phyloP scores from a whole-genome alignment of 495 filamentous ascomycete species.

The Glonium stellatum region DNA sequence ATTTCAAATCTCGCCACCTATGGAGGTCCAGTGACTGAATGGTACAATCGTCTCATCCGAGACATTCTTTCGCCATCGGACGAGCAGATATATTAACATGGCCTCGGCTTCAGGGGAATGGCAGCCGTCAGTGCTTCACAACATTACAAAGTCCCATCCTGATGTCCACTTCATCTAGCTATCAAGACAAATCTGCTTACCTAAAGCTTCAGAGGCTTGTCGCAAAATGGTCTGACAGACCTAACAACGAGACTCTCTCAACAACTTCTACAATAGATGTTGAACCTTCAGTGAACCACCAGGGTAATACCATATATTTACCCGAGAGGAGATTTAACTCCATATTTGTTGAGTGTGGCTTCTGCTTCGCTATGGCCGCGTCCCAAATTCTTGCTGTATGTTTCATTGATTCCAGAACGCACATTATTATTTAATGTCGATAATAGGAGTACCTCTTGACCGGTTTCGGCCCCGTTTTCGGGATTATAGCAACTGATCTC shows the following conservation, averaged over 20 bases:
- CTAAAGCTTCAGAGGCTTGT: neutral
- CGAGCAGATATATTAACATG: no score
- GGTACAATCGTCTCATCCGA: no score
- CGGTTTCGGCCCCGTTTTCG: neutral
- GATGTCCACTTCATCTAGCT: no score
- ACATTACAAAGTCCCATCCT: no score
- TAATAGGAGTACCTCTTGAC: conserved; percentile 2
- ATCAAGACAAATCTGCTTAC: no score
- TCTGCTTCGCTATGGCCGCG: neutral
- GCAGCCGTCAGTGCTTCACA: no score
- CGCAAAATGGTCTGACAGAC: neutral
- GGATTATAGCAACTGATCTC: neutral
- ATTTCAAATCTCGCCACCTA: neutral
- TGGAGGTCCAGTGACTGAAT: no score
- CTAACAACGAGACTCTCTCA: neutral
- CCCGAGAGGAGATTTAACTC: neutral
- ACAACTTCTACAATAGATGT: neutral
- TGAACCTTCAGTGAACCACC: neutral
- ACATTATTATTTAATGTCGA: neutral
- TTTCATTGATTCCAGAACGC: neutral
- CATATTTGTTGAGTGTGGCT: neutral
- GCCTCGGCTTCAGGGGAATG: no score
- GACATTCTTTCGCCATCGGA: no score
- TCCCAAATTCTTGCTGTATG: neutral
- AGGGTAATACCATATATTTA: neutral